Conservation (phyloP, 1,284 basidiomycete genomes). For the Melampsora larici-populina region DNA sequence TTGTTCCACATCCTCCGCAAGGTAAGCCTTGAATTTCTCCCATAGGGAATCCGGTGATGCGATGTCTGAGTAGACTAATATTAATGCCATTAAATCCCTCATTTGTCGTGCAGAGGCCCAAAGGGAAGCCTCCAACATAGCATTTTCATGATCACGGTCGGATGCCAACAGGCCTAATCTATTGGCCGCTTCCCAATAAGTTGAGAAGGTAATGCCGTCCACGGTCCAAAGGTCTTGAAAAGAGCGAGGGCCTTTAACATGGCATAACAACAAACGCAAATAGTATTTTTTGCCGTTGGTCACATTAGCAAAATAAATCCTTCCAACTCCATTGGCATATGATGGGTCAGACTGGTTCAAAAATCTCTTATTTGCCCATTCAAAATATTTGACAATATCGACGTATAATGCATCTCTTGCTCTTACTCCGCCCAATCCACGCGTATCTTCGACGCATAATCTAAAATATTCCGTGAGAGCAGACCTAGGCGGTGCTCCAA, state of each 20-base stretch:
- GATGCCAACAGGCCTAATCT: not conserved
- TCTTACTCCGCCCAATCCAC: not conserved
- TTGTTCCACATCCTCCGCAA: not conserved
- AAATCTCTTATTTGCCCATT: too few relatives aligned
- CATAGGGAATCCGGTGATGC: not conserved
- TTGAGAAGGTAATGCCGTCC: not conserved
- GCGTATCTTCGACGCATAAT: not conserved
- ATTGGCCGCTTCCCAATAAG: not conserved
- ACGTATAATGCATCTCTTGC: not conserved
- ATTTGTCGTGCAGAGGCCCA: not conserved
- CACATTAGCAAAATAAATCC: not conserved
- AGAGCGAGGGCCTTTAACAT: not conserved
- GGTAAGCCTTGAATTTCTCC: not conserved
- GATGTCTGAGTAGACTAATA: not conserved
- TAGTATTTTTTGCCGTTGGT: not conserved
- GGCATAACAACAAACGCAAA: not conserved
- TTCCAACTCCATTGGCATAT: conserved; percentile 45
- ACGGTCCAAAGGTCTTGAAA: not conserved
- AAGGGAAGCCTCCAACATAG: not conserved
- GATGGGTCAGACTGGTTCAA: not conserved
- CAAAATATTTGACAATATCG: conserved; percentile 4
- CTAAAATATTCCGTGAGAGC: not conserved
- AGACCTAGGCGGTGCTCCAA: not conserved
- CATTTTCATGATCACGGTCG: not conserved
- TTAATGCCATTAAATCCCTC: not conserved